Evolutionary conservation across 179 eudicot species (phyloP), one percentile per base, ranked within the genome.

Genomic region (Actinidia arguta): DNA sequence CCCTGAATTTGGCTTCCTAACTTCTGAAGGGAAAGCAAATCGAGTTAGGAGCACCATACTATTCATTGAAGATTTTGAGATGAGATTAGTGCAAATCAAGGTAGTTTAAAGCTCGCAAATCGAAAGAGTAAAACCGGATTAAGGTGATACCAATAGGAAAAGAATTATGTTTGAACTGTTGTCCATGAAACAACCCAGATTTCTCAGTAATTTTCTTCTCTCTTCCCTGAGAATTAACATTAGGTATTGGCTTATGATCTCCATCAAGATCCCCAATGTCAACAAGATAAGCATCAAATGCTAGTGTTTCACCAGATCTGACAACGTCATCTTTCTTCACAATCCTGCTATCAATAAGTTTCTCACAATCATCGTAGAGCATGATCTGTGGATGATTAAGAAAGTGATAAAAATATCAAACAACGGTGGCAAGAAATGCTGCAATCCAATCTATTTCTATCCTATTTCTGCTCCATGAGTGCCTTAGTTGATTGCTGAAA

Each of bases 331-430:
- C 94, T 76, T 87, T 86, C 71, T 89, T 89, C 82, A 90, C 80
- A 82, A 90, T 88, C 83, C 81, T 92, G 36, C 1, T 31, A 31
- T 31, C n/a, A n/a, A n/a, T n/a, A 14, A 90, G 82, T 83, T 91
- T 90, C 81, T 91, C 94, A 80, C 85, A 70, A 36, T 93, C 96
- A 85, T 96, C 98, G 82, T 91, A 94, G 55, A 96, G 88, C 90
- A 83, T 78, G 42, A 91, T 90, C 97, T 96, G 89, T 24, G 2
- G 36, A 69, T 59, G 14, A 76, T 56, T 20, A 56, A 58, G n/a
- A 22, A 55, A 55, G 67, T 4, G 42, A 22, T 8, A 56, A n/a
- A 56, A 61, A 10, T 44, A n/a, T 20, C 69, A 75, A 44, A 56
- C 5, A 8, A 73, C 44, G 46, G 50, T 36, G 47, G 16, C 79